Evolutionary conservation across 768 basidiomycete genomes (phyloP).

Genomic region (Pleurotus giganteus): DNA sequence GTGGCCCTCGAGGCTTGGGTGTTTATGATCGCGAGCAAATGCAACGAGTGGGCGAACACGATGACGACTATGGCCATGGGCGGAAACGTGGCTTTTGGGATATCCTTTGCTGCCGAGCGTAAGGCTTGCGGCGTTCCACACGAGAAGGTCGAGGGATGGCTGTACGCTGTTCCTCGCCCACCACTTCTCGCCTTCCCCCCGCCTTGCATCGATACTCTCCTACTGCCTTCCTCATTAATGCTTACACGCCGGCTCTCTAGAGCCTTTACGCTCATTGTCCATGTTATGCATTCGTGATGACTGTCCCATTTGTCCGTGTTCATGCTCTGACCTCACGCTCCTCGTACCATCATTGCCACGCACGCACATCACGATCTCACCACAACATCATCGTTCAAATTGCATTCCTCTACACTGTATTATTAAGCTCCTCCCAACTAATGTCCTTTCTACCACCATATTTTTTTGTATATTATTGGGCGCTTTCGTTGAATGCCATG

Average conservation of each 20-base stretch:
- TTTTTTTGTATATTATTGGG: slow-evolving; percentile 10
- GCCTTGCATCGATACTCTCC: slow-evolving; percentile 10
- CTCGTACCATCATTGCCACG: slow-evolving; percentile 3
- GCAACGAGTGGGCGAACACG: slow-evolving; percentile 55
- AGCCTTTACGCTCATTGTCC: slow-evolving; percentile 10
- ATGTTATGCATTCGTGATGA: slow-evolving; percentile 12
- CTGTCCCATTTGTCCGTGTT: not conserved
- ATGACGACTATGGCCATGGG: slow-evolving; percentile 64
- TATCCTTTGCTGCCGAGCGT: slow-evolving; percentile 71
- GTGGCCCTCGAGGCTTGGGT: slow-evolving; percentile 50
- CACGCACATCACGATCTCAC: slow-evolving; percentile 16
- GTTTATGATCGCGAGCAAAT: slow-evolving; percentile 68
- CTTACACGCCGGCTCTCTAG: not conserved
- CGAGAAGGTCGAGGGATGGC: slow-evolving; percentile 23
- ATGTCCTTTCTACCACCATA: slow-evolving; percentile 18
- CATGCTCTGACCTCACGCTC: slow-evolving; percentile 1
- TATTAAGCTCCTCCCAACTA: slow-evolving; percentile 28
- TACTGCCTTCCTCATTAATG: slow-evolving; percentile 8
- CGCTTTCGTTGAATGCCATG: slow-evolving; percentile 2
- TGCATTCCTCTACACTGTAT: slow-evolving; percentile 26
- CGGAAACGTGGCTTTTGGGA: slow-evolving; percentile 60
- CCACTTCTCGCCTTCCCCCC: no score
- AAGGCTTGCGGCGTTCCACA: slow-evolving; percentile 32
- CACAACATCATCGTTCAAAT: slow-evolving; percentile 19
- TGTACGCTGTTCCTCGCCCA: no score